Base-by-base conservation (phyloP, 805 yeast species). In the Yarrowia sp. region DNA sequence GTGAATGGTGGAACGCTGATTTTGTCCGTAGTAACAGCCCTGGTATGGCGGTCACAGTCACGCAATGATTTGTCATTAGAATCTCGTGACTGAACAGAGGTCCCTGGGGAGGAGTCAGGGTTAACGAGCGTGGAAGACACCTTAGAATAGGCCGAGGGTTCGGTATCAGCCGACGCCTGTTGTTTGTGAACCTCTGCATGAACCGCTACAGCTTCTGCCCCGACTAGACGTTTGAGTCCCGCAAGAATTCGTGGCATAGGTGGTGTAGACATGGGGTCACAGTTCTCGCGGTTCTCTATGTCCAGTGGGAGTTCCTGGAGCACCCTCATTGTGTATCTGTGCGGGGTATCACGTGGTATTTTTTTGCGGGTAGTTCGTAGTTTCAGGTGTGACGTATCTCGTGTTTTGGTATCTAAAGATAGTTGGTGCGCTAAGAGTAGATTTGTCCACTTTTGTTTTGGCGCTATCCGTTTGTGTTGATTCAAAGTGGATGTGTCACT, bases 181-280 rank as follows among this genome's bases (percentile, higher is more conserved):
- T 51, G 58, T 16, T 51, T 51, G 58, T 51, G 58, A 16, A 51
- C 58, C 22, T 33, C 44, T 6, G 61, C 61, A n/a, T 54, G 46
- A 2, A 54, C 61, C 1, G 46, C 44, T 4, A 54, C 61, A 1
- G 44, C n/a, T 24, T 54, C 46, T 3, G 61, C 46, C 1, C 46
- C 61, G 6, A 54, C 46, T 4, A 51, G 41, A 11, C 58, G 58
- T 19, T 51, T 51, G 32, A 51, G 41, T 7, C 58, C 58, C 17
- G 58, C 58, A 4, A 51, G 21, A 12, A 51, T 51, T 5, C 58
- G 41, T 9, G 58, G 58, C 58, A 51, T 54, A 2, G 35, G 61
- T n/a, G 44, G 26, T 7, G 12, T 26, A 7, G 33, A 24, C 33
- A 12, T 26, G 4, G 61, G 61, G 35, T 54, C 61, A 9, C 46